Evolutionary conservation across 345 rosid genomes (phyloP).

Genomic region (Heritiera littoralis): DNA sequence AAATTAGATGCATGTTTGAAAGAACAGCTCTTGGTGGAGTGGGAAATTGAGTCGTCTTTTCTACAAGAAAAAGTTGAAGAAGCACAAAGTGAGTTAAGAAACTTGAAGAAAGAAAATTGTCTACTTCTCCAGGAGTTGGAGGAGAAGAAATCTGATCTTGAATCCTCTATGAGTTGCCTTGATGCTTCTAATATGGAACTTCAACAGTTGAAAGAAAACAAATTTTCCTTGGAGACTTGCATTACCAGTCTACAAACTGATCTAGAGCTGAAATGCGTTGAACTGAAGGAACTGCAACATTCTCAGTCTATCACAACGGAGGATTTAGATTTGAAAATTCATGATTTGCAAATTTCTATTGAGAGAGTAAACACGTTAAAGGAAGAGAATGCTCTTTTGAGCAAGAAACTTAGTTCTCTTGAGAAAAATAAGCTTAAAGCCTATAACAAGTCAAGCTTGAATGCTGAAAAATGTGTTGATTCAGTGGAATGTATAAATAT

Average conservation of each 20-base stretch:
- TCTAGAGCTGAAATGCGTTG: constrained; percentile 49
- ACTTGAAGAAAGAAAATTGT: constrained; percentile 40
- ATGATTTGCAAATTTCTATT: constrained; percentile 42
- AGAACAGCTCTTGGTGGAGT: constrained; percentile 40
- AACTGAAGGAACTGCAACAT: constrained; percentile 47
- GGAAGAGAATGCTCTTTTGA: constrained; percentile 45
- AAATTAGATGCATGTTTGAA: constrained; percentile 54
- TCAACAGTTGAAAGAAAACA: constrained; percentile 43
- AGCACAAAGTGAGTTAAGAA: constrained; percentile 31
- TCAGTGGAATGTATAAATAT: constrained; percentile 28
- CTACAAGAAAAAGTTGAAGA: constrained; percentile 43
- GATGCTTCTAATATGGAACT: constrained; percentile 35
- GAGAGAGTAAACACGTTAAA: constrained; percentile 36
- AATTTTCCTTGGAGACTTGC: constrained; percentile 48
- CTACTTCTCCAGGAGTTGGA: constrained; percentile 51
- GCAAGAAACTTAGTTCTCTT: constrained; percentile 30
- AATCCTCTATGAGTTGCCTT: constrained; percentile 35
- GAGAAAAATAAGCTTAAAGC: constrained; percentile 36
- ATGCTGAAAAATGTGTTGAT: constrained; percentile 37
- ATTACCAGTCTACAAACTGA: constrained; percentile 51
- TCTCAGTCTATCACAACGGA: constrained; percentile 44
- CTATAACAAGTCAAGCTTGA: constrained; percentile 36
- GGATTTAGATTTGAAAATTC: constrained; percentile 45
- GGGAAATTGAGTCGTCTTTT: constrained; percentile 37
- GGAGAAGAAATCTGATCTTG: constrained; percentile 41